Base-by-base conservation (phyloP, 2,329 filamentous ascomycete genomes). In the Hymenoscyphus salicellus region DNA sequence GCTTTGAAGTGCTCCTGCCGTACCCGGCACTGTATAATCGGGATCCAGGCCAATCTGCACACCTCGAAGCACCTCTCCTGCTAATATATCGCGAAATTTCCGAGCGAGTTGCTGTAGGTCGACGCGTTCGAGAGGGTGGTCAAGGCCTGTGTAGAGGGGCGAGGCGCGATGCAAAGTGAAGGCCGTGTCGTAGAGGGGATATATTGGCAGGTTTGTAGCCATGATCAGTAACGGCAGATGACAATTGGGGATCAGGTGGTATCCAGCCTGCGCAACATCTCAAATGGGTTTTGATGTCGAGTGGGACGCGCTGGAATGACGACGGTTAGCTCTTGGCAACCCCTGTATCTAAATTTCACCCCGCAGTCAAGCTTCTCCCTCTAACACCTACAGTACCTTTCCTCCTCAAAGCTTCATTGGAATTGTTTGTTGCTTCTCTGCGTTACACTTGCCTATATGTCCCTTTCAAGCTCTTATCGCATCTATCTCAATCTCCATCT, bases 101-200 rank as follows among this genome's bases (percentile, higher is more conserved):
- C 73, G 76, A 28, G 79, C 77, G 67, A 81, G 77, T 23, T 74
- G 69, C 8, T 70, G 69, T 2, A 81, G 74, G 49, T 68, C 66
- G 3, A 66, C 63, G n/a, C 75, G 73, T 62, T 73, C 62, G 55
- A 81, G 73, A 5, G 78, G 73, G 0, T 71, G 32, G 2, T 67
- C 49, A 23, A 68, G 67, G 65, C 77, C 77, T 58, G 77, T 76
- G 70, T 80, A 78, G 17, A 82, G 75, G 4, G 80, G 80, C n/a
- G 80, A 81, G 14, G 80, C 62, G 65, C 80, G 79, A 65, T 80
- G 78, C 64, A 80, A 72, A 28, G 71, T 75, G 71, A 78, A 81
- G 8, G 78, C 81, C 23, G 77, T 76, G 68, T 78, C 76, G 73
- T 81, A 82, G 60, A 82, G 77, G 16, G 80, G 80, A 68, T 82